phyloP scores from a whole-genome alignment of 345 rosid species.

The Passiflora organensis region DNA sequence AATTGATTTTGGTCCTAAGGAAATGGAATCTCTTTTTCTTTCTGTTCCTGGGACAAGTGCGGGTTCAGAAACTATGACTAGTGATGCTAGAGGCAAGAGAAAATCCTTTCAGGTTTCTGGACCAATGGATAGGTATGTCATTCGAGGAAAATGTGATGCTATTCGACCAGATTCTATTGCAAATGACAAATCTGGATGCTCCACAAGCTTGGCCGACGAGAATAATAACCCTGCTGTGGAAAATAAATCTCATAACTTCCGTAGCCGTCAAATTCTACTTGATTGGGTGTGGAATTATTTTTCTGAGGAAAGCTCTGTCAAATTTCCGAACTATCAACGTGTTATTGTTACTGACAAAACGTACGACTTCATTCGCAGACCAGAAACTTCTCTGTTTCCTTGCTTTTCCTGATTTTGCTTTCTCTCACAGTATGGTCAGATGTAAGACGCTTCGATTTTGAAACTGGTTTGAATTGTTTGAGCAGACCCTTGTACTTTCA shows the following conservation, averaged over 20 bases:
- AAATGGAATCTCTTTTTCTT: conserved; percentile 40
- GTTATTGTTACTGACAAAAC: conserved; percentile 45
- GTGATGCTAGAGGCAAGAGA: conserved; percentile 20
- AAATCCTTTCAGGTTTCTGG: conserved; percentile 39
- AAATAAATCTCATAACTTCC: conserved; percentile 17
- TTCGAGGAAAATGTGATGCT: conserved; percentile 12
- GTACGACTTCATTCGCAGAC: conserved; percentile 22
- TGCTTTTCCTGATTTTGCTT: conserved; percentile 9
- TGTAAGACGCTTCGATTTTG: too few relatives aligned
- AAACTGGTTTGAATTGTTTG: conserved; percentile 11
- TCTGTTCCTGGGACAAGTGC: conserved; percentile 59
- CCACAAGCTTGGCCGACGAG: conserved; percentile 3
- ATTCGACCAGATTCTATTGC: conserved; percentile 5
- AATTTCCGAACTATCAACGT: conserved; percentile 14
- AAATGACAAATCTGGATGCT: conserved; percentile 4
- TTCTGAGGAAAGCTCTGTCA: conserved; percentile 34
- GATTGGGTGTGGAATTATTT: conserved; percentile 88
- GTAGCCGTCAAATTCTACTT: conserved; percentile 43
- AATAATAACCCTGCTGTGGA: conserved; percentile 7
- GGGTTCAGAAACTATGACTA: conserved; percentile 16
- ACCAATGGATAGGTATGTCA: conserved; percentile 68
- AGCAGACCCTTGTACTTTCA: conserved; percentile 80
- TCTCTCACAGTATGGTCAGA: too few relatives aligned
- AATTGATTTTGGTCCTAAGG: conserved; percentile 70
- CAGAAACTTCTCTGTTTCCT: background rate